Evolutionary conservation across 441 rosid genomes (phyloP).

Genomic region (Brassica balearica): DNA sequence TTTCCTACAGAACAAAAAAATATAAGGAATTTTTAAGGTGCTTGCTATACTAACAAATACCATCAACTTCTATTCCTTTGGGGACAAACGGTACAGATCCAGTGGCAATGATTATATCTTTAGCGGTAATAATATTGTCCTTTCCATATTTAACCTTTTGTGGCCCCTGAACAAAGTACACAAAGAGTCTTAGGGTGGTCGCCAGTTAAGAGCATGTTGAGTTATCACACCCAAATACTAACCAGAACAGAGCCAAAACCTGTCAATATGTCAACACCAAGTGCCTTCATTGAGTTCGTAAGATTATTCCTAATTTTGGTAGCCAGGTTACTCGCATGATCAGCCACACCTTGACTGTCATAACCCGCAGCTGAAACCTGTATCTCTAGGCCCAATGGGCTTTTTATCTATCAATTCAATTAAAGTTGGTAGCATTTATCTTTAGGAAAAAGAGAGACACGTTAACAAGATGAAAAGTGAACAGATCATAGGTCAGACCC

Average conservation of each 20-base stretch:
- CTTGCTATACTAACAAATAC: slow-evolving; percentile 45
- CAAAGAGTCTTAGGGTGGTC: slow-evolving; percentile 18
- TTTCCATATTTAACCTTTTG: slow-evolving; percentile 92
- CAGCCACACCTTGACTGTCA: slow-evolving; percentile 92
- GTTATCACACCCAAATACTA: slow-evolving; percentile 42
- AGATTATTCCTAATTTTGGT: slow-evolving; percentile 85
- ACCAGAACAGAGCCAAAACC: slow-evolving; percentile 85
- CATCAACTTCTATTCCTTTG: slow-evolving; percentile 96
- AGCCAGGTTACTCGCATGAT: slow-evolving; percentile 92
- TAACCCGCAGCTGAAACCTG: slow-evolving; percentile 94
- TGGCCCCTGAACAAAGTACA: slow-evolving; percentile 68
- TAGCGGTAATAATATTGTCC: slow-evolving; percentile 66
- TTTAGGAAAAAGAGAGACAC: slow-evolving; percentile 28
- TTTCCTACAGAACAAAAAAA: neutral
- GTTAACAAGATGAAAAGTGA: slow-evolving; percentile 25
- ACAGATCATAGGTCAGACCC: slow-evolving; percentile 32
- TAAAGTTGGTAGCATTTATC: neutral
- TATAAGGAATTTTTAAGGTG: neutral
- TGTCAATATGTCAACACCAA: slow-evolving; percentile 91
- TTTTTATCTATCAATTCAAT: neutral
- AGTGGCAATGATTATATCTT: slow-evolving; percentile 87
- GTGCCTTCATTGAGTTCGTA: slow-evolving; percentile 81
- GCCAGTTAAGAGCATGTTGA: neutral
- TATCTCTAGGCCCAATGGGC: slow-evolving; percentile 38
- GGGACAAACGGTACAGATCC: slow-evolving; percentile 98